A percentile compares a stretch with the other conserved stretches of the same genome.
These are phyloP conservation scores for Claviceps cyperi DNA, from an alignment of 2,329 filamentous ascomycete species.

Conservation along the genomic window DNA sequence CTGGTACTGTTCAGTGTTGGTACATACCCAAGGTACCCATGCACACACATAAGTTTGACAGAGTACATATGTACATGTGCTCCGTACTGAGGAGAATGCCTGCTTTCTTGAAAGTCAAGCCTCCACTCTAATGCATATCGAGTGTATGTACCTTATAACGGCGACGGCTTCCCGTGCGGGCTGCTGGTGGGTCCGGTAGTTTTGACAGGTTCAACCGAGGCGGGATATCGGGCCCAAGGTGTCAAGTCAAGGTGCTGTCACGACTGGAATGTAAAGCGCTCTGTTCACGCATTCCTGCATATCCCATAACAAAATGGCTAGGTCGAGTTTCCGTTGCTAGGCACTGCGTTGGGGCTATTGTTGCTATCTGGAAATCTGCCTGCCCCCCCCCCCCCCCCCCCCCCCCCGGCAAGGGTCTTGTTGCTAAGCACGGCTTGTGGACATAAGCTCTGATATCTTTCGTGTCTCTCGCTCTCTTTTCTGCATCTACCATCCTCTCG, in stretches of 20 bases:
- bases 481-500: neutral
- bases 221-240: slow-evolving; percentile 3
- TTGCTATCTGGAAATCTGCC: slow-evolving; percentile 4
- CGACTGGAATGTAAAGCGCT: slow-evolving; percentile 8
- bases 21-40: no score
- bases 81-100: neutral
- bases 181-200: slow-evolving; percentile 2
- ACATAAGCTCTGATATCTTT: slow-evolving; percentile 1
- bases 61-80: no score
- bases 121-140: neutral
- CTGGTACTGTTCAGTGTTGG: no score
- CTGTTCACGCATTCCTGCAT: slow-evolving; percentile 7
- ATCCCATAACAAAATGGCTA: slow-evolving; percentile 6
- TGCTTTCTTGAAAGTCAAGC: neutral
- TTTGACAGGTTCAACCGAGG: slow-evolving; percentile 3
- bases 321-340: slow-evolving; percentile 6
- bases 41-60: no score
- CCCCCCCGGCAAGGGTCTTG: slow-evolving; percentile 5
- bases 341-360: slow-evolving; percentile 5
- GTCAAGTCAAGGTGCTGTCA: neutral
- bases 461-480: neutral
- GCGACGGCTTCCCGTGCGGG: slow-evolving; percentile 1
- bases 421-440: neutral
- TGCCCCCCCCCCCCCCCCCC: no score
- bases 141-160: neutral